These are phyloP conservation scores for Cenchrus purpureus DNA, from an alignment of 176 grass and related monocot species.

Conservation along the genomic window DNA sequence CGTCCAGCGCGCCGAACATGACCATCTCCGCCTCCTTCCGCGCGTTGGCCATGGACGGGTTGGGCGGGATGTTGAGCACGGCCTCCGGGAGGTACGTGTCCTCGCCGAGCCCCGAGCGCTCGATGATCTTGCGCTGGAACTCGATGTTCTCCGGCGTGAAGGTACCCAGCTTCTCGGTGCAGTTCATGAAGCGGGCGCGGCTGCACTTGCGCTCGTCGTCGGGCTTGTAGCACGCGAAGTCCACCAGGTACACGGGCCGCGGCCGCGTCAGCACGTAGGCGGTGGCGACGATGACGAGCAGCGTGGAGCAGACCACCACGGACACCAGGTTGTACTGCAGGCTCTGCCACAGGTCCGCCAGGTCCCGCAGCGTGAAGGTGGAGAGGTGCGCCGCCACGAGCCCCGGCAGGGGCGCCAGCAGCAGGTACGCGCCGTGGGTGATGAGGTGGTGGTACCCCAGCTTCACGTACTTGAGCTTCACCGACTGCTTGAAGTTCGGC, in stretches of 20 bases:
- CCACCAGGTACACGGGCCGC: slow-evolving; percentile 63
- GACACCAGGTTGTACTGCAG: slow-evolving; percentile 51
- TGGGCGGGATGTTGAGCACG: slow-evolving; percentile 56
- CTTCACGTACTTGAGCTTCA: slow-evolving; percentile 88
- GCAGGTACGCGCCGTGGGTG: slow-evolving; percentile 62
- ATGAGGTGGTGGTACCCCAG: slow-evolving; percentile 76
- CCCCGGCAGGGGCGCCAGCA: slow-evolving; percentile 31
- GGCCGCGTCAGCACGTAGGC: slow-evolving; percentile 60
- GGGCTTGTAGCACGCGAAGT: slow-evolving; percentile 79
- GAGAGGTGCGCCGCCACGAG: slow-evolving; percentile 61
- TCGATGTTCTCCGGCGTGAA: slow-evolving; percentile 64
- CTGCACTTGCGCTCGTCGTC: slow-evolving; percentile 46
- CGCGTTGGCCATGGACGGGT: slow-evolving; percentile 54
- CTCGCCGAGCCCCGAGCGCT: slow-evolving; percentile 66
- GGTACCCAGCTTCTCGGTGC: slow-evolving; percentile 41
- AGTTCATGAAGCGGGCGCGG: slow-evolving; percentile 59
- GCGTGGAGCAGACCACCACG: slow-evolving; percentile 33
- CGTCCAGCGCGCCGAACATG: slow-evolving; percentile 69
- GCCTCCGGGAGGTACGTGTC: slow-evolving; percentile 61
- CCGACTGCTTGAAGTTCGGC: slow-evolving; percentile 63
- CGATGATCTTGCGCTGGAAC: slow-evolving; percentile 67
- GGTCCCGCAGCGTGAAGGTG: slow-evolving; percentile 48
- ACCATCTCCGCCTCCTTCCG: slow-evolving; percentile 48
- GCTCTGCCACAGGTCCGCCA: slow-evolving; percentile 42
- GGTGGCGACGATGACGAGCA: slow-evolving; percentile 50